Base-by-base conservation (phyloP, 129 eudicot genomes). In the Chrysanthemum seticuspe region DNA sequence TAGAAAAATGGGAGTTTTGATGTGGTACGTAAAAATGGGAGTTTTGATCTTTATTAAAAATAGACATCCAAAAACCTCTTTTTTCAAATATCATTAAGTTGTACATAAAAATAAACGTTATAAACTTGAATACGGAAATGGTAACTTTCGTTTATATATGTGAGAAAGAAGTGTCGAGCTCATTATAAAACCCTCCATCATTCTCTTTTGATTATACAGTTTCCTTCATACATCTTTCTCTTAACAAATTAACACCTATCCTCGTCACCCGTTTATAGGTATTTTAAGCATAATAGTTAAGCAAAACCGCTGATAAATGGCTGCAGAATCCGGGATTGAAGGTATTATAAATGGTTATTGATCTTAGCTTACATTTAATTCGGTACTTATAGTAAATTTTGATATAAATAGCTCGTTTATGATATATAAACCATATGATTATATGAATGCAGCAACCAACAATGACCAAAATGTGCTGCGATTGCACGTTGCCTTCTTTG, bases 401-500 rank as follows among this genome's bases (percentile, higher is more conserved):
- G 62, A 16, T 13, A n/a, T 27, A 14, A 10, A 40, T 40, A 40
- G 10, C 47, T 34, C 13, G 15, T 62, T n/a, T 21, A 5, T 18
- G 13, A 40, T 40, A 5, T 40, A 40, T 6, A 5, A 40, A 40
- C 47, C 0, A 6, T 7, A 5, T 65, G 69, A 67, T 60, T 68
- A 74, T 29, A 34, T 65, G 69, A 67, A 71, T 68, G 62, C 81
- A 83, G 85, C 72, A 51, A 69, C 75, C 56, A 84, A 71, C 3
- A 66, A 50, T 5, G 75, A 83, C 56, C 68, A 83, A 49, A 89
- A 68, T 55, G 74, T 79, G 57, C 56, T 90, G 21, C 83, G 67
- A 23, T 83, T 85, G 62, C 96, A 90, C 21, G 94, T 77, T 2
- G 31, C 51, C 78, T 90, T 90, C 85, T 90, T 90, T 54, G 96